Conservation (phyloP, 139 green algal genomes). For the Micractinium conductrix region DNA sequence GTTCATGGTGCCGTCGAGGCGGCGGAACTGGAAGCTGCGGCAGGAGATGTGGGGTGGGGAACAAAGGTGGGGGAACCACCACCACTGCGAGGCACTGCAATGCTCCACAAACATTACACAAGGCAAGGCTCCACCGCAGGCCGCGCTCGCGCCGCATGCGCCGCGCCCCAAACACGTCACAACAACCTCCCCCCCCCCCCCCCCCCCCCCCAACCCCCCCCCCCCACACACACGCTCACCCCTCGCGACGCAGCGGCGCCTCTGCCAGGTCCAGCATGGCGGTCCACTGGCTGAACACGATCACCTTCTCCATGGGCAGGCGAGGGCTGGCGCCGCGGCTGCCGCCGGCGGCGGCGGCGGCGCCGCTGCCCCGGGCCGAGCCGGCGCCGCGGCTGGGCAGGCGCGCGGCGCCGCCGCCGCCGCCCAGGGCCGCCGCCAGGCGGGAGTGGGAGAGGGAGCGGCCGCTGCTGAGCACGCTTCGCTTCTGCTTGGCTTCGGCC, state of each 20-base stretch:
- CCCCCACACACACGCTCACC: conserved; percentile 19
- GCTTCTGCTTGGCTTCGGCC: conserved; percentile 3
- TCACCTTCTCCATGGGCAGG: conserved; percentile 68
- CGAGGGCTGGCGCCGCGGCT: conserved; percentile 13
- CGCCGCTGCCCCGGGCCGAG: neutral
- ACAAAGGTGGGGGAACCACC: neutral
- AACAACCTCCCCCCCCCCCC: too few relatives aligned
- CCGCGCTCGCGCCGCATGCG: too few relatives aligned
- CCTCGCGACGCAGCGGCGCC: conserved; percentile 57
- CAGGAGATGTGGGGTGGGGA: neutral
- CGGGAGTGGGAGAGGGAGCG: conserved; percentile 26
- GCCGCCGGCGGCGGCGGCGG: neutral
- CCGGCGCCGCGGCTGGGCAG: neutral
- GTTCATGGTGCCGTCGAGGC: conserved; percentile 90
- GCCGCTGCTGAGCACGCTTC: conserved; percentile 18
- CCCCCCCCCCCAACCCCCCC: too few relatives aligned
- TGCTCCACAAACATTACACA: too few relatives aligned
- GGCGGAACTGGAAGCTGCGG: conserved; percentile 55
- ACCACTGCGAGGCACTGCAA: too few relatives aligned
- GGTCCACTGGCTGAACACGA: conserved; percentile 96
- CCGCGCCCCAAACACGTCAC: too few relatives aligned
- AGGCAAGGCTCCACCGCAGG: too few relatives aligned
- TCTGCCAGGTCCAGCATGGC: conserved; percentile 93
- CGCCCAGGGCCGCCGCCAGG: conserved; percentile 28
- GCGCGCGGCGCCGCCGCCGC: neutral